Conservation (phyloP, 495 filamentous ascomycete species). For the Neurospora sp. region DNA sequence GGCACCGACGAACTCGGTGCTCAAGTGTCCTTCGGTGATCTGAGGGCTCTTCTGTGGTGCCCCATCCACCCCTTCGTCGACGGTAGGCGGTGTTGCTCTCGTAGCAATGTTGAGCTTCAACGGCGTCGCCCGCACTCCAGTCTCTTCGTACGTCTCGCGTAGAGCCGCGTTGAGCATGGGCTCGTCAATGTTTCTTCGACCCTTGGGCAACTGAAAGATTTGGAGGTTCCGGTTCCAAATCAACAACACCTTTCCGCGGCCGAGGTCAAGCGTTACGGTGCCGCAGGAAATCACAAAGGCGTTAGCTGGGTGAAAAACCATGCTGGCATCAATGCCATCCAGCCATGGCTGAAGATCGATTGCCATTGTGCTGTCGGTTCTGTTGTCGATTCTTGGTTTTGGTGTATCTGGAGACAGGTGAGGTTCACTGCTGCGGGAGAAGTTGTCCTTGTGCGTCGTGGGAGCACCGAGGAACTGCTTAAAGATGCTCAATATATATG, state of each 20-base stretch:
- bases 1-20: constrained; percentile 19
- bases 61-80: neutral
- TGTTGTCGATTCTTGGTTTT: neutral
- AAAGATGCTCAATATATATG: neutral
- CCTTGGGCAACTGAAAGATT: constrained; percentile 38
- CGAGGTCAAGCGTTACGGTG: constrained; percentile 33
- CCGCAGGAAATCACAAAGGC: constrained; percentile 34
- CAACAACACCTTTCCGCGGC: constrained; percentile 24
- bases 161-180: constrained; percentile 28
- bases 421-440: neutral
- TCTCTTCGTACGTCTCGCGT: constrained; percentile 38
- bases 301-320: constrained; percentile 25
- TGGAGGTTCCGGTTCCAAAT: constrained; percentile 33
- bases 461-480: neutral
- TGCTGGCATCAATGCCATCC: constrained; percentile 18
- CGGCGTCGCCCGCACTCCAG: constrained; percentile 27
- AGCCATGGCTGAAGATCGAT: constrained; percentile 6
- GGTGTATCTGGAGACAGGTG: neutral
- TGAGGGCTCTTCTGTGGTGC: constrained; percentile 8
- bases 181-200: constrained; percentile 36
- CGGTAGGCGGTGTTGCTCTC: constrained; percentile 17
- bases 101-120: constrained; percentile 28
- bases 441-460: neutral
- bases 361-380: neutral
- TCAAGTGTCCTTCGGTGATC: constrained; percentile 15